A percentile compares a stretch with the other conserved stretches of the same genome.
These are phyloP conservation scores for Toxicodendron radicans DNA, from an alignment of 345 rosid species.

Conservation along the genomic window DNA sequence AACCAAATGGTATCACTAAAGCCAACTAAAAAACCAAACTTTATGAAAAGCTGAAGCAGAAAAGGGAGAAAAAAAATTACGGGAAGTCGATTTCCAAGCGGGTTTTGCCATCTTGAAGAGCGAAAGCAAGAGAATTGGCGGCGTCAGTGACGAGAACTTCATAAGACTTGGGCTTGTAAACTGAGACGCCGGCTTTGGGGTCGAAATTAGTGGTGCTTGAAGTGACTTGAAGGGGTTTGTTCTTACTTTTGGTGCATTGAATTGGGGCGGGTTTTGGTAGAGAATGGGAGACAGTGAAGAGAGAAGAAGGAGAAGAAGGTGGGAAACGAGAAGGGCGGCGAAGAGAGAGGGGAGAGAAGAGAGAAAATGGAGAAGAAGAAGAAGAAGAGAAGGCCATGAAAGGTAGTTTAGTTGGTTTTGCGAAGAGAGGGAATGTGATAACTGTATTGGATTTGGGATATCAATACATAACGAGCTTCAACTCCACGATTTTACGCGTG, in stretches of 20 bases:
- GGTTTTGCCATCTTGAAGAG: conserved; percentile 71
- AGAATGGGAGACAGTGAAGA: not conserved
- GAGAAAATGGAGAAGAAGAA: conserved; percentile 18
- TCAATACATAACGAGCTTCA: not conserved
- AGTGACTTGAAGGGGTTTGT: conserved; percentile 18
- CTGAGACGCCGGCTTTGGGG: conserved; percentile 62
- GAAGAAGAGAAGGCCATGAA: conserved; percentile 34
- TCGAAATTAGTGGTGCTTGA: conserved; percentile 28
- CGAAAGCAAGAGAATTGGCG: conserved; percentile 67
- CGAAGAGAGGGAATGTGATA: not conserved
- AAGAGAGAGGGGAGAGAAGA: conserved; percentile 12
- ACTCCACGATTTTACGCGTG: conserved; percentile 13
- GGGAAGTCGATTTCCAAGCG: conserved; percentile 93
- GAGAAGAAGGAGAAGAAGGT: conserved; percentile 1
- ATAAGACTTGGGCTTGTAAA: conserved; percentile 89
- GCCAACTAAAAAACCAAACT: not conserved
- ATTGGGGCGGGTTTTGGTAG: conserved; percentile 6
- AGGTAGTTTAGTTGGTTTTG: not conserved
- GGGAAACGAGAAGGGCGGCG: not conserved
- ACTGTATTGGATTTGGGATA: not conserved
- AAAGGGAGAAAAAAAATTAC: conserved; percentile 32
- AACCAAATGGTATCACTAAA: not conserved
- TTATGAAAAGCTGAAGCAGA: not conserved
- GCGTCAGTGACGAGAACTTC: conserved; percentile 80
- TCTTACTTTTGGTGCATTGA: conserved; percentile 30